Evolutionary conservation across 495 filamentous ascomycete species (phyloP).

Genomic region (Penicillium taxi): DNA sequence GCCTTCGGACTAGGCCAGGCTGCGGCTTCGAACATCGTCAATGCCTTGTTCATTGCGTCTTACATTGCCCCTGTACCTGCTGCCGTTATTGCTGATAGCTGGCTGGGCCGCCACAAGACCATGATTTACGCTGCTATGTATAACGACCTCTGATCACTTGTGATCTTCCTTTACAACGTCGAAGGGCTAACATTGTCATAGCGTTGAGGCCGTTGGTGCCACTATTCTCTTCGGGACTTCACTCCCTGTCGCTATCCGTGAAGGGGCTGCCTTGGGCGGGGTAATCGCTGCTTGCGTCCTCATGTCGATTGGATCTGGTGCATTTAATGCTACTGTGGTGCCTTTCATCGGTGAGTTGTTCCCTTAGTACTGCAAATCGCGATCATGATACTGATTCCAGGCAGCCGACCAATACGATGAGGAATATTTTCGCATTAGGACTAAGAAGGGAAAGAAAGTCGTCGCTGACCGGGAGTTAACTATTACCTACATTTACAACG

Average conservation of each 20-base stretch:
- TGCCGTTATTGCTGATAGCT: slow-evolving; percentile 6
- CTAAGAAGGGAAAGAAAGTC: slow-evolving; percentile 44
- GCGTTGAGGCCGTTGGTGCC: slow-evolving; percentile 18
- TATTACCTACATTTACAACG: slow-evolving; percentile 54
- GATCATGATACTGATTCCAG: slow-evolving; percentile 3
- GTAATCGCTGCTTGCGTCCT: slow-evolving; percentile 15
- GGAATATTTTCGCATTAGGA: slow-evolving; percentile 37
- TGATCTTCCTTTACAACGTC: background rate
- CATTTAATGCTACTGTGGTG: slow-evolving; percentile 6
- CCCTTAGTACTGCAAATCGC: too few relatives aligned
- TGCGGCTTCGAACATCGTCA: slow-evolving; percentile 6
- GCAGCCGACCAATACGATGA: slow-evolving; percentile 51
- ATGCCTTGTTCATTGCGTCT: slow-evolving; percentile 1
- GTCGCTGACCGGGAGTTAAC: slow-evolving; percentile 54
- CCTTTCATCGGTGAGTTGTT: slow-evolving; percentile 7
- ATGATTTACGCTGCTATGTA: slow-evolving; percentile 11
- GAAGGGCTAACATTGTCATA: slow-evolving; percentile 2
- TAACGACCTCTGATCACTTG: background rate
- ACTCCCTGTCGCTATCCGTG: slow-evolving; percentile 18
- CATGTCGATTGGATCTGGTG: slow-evolving; percentile 13
- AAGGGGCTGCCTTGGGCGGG: slow-evolving; percentile 19
- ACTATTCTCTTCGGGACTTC: slow-evolving; percentile 21
- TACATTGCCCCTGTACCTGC: slow-evolving; percentile 6
- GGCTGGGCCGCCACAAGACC: slow-evolving; percentile 6
- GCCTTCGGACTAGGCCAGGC: slow-evolving; percentile 6